Base-by-base conservation (phyloP, 1,284 basidiomycete species). In the Sphagnurus paluster region DNA sequence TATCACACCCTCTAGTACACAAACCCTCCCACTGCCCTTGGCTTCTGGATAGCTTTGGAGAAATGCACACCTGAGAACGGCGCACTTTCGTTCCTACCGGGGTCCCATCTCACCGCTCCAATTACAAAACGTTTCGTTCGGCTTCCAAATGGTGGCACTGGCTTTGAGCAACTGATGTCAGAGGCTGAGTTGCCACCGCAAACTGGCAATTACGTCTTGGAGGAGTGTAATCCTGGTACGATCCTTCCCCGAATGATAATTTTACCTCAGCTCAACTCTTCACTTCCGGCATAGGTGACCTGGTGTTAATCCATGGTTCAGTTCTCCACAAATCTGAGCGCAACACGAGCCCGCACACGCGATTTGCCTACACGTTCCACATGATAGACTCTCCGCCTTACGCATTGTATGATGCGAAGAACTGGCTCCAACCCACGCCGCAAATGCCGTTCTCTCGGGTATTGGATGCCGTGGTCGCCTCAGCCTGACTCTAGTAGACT, bases 11-110 rank as follows among this genome's bases (percentile, higher is more conserved):
- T 33, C 19, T 55, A 93, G 93, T 98, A 96, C 66, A 98, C 94
- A 3, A 75, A 90, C 39, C 95, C 96, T 6, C 92, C 92, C 0
- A 85, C 82, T 5, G 95, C 96, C 0, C 75, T 98, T 4, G 96
- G 96, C 0, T 92, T 94, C 62, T 99, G 96, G 96, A 90, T 98
- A 48, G 91, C 95, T 0, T 71, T 98, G 16, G 95, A 98, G 63
- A 79, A 82, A 51, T 95, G 93, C 62, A 93, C 91, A 5, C 65
- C 80, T 1, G 69, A 73, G 40, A 98, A 98, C 57, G 94, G 94
- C 3, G 93, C 93, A 17, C 75, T 97, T 33, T 93, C 88, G 1
- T 98, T 98, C 69, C 73, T 93, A 0, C 92, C 93, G 0, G 92
- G 93, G n/a, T 94, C 91, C 3, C 94, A 98, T 65, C 74, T 85